Evolutionary conservation across 2,329 filamentous ascomycete genomes (phyloP).

Genomic region (Tolypocladium ovalisporum): DNA sequence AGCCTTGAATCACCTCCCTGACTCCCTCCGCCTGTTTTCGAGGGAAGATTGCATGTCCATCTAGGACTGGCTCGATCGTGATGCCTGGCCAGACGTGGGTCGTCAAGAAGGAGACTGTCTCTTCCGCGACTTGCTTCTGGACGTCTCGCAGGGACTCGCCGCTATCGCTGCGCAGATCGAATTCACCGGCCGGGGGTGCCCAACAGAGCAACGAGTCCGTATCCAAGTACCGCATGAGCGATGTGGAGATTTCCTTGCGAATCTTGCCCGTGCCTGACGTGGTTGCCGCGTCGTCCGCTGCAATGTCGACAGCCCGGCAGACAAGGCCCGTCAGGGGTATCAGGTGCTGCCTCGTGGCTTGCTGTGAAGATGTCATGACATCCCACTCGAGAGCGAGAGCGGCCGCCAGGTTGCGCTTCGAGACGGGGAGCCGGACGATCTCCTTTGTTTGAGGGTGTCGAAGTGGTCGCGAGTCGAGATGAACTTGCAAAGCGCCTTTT

Average conservation of each 20-base stretch:
- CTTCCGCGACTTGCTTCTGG: constrained; percentile 59
- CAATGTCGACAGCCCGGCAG: constrained; percentile 75
- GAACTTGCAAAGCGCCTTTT: constrained; percentile 43
- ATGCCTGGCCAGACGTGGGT: constrained; percentile 75
- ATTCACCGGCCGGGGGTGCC: constrained; percentile 47
- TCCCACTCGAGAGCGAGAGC: constrained; percentile 94
- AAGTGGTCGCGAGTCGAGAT: constrained; percentile 70
- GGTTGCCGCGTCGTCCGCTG: constrained; percentile 45
- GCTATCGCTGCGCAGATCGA: constrained; percentile 32
- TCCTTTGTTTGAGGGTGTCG: constrained; percentile 64
- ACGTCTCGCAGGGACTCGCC: constrained; percentile 55
- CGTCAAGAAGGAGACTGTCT: constrained; percentile 62
- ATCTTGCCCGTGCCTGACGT: constrained; percentile 33
- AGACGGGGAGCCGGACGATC: constrained; percentile 58
- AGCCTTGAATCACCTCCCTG: constrained; percentile 64
- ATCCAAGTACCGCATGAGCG: constrained; percentile 74
- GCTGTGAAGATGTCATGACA: constrained; percentile 65
- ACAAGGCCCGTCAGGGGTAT: constrained; percentile 82
- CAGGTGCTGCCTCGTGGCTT: constrained; percentile 76
- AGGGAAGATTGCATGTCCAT: constrained; percentile 65
- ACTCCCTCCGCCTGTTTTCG: constrained; percentile 62
- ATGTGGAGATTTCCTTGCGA: constrained; percentile 52
- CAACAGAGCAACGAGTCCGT: constrained; percentile 92
- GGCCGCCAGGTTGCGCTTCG: constrained; percentile 71
- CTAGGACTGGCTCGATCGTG: constrained; percentile 68